Evolutionary conservation across 1,284 basidiomycete genomes (phyloP), one percentile per base, ranked within the genome.

Genomic region (Rhodotorula mucilaginosa): DNA sequence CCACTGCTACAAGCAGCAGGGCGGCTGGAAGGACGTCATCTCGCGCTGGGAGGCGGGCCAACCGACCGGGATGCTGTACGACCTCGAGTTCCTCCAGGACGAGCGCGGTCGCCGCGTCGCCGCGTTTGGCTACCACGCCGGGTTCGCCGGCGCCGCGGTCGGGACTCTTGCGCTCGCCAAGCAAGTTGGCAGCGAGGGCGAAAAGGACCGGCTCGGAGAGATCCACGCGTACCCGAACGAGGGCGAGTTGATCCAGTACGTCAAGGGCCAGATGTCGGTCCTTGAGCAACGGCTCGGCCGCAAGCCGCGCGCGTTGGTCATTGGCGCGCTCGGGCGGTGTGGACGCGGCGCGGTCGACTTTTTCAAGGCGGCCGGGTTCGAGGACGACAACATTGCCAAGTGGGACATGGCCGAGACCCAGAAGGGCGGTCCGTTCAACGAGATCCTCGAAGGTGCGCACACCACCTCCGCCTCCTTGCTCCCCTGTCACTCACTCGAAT

Each of bases 51-150:
- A 88, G 81, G 85, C 87, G 70, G 97, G 96, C 39, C 69, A 72
- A 34, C 75, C 75, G 10, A 86, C 88, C 49, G 96, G 96, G 34
- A 90, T 88, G 51, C 85, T 99, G 59, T 98, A 99, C 84, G 97
- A 99, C 82, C 85, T 99, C 73, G 97, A 99, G 83, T 99, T 99
- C 84, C 85, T 99, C 72, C 91, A 89, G 77, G 95, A 99, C 81
- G 88, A 85, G 23, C 85, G 81, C 58, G 92, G 93, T 34, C 86
- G 93, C 49, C 89, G 97, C 51, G 96, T 99, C 39, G 97, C 97
- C n/a, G 97, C 97, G 1, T 99, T 99, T 79, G 97, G 97, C 12
- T 99, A 91, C 86, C 92, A 99, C 82, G 97, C 97, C 19, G 97
- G 97, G 4, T 99, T 98, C 78, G 95, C 96, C 12, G 97, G 97